Conservation (phyloP, 2,329 filamentous ascomycete genomes). For the Penicillium sp. region DNA sequence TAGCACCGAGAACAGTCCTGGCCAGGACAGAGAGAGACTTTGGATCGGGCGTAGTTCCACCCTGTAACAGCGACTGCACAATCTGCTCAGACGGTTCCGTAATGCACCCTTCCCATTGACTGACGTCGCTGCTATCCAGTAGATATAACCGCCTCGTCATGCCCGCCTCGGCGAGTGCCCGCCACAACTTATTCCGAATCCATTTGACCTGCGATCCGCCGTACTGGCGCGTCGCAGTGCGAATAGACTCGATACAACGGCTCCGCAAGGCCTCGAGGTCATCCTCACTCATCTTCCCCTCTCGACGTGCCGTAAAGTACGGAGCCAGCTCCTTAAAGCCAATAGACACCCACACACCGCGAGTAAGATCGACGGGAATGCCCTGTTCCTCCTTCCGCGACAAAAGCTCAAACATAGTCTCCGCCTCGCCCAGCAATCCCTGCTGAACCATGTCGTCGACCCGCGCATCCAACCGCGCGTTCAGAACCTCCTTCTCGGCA, state of each 20-base stretch:
- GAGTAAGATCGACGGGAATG: conserved; percentile 65
- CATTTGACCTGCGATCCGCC: conserved; percentile 81
- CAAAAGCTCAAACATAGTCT: conserved; percentile 54
- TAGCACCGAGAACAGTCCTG: conserved; percentile 58
- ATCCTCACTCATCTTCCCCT: conserved; percentile 21
- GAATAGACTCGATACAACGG: conserved; percentile 71
- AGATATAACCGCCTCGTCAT: conserved; percentile 67
- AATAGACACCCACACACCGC: conserved; percentile 95
- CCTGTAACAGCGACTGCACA: conserved; percentile 63
- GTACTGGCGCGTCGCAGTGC: conserved; percentile 83
- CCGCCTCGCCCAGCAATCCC: conserved; percentile 65
- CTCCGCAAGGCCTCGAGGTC: conserved; percentile 59
- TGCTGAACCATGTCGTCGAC: conserved; percentile 80
- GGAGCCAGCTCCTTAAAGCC: conserved; percentile 88
- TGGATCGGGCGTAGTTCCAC: conserved; percentile 55
- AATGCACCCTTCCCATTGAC: conserved; percentile 65
- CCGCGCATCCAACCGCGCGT: conserved; percentile 70
- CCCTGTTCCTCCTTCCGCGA: conserved; percentile 50
- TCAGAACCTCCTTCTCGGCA: conserved; percentile 67
- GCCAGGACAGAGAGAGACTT: conserved; percentile 61
- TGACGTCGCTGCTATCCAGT: conserved; percentile 73
- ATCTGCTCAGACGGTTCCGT: conserved; percentile 64
- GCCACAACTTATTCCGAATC: conserved; percentile 81
- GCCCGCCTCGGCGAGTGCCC: conserved; percentile 61
- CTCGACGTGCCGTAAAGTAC: conserved; percentile 59